Evolutionary conservation across 2,329 filamentous ascomycete species (phyloP), one percentile per base, ranked within the genome.

Genomic region (Microcyclospora pomicola): DNA sequence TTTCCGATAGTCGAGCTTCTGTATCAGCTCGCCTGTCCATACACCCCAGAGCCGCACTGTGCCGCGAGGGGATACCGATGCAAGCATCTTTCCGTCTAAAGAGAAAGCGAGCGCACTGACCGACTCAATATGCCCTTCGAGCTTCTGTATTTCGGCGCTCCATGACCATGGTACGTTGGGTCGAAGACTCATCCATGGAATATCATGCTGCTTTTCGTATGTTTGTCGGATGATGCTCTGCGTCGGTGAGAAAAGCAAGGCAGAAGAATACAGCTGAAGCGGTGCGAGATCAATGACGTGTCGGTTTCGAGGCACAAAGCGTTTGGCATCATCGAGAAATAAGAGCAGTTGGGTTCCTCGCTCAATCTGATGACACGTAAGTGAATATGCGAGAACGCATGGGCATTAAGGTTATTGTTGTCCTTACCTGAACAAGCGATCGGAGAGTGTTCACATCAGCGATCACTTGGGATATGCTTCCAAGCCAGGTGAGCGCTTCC

Each of bases 401-500:
- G 7, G 7, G 19, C 4, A 7, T 24, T 24, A 24, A 24, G 7
- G 7, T 4, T 4, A 7, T 24, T 24, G 19, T 7, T 4, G 19
- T 24, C 4, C 19, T 24, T 24, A 24, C 30, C 4, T n/a, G 12
- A 9, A 15, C 30, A 4, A 31, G 30, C 30, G 14, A n/a, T 31
- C 14, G 12, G 30, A 31, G 30, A 5, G 9, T 15, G 12, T 9
- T 31, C 9, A 31, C 6, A 31, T 15, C 5, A 31, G 30, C 28
- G 27, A 42, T 35, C 3, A 28, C 59, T 39, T 47, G 33, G 6
- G 45, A 42, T 6, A 56, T 43, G 29, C 46, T 42, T 9, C 37
- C 33, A 12, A 61, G 41, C 4, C 64, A 52, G 33, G 60, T 60
- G 2, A 67, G 51, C 27, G 60, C 57, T 39, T 69, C 64, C 2